Percentiles rank a stretch among this genome's conserved stretches.
Conservation (phyloP, 306 rosid species). For the Pueraria montana region DNA sequence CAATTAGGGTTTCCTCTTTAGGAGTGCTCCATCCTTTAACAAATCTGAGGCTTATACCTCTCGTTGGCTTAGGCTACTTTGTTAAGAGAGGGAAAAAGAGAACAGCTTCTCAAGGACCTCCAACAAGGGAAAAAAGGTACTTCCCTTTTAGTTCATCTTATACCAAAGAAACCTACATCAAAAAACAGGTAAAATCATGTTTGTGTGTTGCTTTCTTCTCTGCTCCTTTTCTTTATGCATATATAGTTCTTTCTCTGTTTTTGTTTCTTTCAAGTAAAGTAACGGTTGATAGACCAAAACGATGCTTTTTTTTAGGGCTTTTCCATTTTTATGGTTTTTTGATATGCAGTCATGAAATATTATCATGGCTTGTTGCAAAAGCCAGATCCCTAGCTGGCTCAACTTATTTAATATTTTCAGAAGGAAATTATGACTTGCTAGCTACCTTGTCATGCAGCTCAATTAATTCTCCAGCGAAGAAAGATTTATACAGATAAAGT, state of each 20-base stretch:
- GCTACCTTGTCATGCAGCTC: slow-evolving; percentile 52
- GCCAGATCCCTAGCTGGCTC: slow-evolving; percentile 45
- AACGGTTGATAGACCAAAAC: slow-evolving; percentile 37
- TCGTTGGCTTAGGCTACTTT: slow-evolving; percentile 61
- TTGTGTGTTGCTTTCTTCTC: slow-evolving; percentile 49
- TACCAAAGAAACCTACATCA: slow-evolving; percentile 66
- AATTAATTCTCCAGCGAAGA: slow-evolving; percentile 49
- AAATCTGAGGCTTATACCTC: slow-evolving; percentile 59
- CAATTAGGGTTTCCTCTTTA: slow-evolving; percentile 75
- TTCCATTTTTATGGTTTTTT: slow-evolving; percentile 7
- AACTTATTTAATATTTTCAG: slow-evolving; percentile 33
- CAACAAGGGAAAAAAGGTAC: slow-evolving; percentile 60
- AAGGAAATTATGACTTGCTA: slow-evolving; percentile 37
- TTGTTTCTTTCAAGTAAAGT: slow-evolving; percentile 47
- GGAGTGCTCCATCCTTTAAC: slow-evolving; percentile 41
- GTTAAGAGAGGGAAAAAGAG: slow-evolving; percentile 47
- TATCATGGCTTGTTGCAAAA: slow-evolving; percentile 42
- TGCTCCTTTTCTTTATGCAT: slow-evolving; percentile 48
- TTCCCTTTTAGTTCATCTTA: slow-evolving; percentile 59
- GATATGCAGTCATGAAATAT: slow-evolving; percentile 5
- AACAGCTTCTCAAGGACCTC: slow-evolving; percentile 60
- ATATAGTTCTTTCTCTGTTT: slow-evolving; percentile 52
- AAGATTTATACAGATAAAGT: slow-evolving; percentile 31
- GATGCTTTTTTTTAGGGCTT: slow-evolving; percentile 51
- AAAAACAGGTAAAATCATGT: slow-evolving; percentile 67